phyloP scores from a whole-genome alignment of 2,329 filamentous ascomycete species.

The Thielaviopsis euricoi region DNA sequence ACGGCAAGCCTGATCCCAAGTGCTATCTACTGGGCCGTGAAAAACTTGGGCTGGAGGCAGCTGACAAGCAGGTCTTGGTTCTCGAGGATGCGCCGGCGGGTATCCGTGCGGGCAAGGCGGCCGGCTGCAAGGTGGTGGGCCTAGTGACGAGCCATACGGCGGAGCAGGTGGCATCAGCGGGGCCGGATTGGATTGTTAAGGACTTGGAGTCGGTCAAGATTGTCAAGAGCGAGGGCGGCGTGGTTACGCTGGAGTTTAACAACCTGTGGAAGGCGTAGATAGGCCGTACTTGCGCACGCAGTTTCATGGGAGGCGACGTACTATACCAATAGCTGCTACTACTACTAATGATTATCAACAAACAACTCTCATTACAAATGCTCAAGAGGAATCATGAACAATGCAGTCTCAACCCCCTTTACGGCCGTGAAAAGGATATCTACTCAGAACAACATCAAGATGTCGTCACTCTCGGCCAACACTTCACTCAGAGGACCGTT shows the following conservation, averaged over 20 bases:
- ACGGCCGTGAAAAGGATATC: not conserved
- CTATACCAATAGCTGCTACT: too few species aligned
- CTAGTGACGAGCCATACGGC: conserved; percentile 68
- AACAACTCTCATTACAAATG: too few species aligned
- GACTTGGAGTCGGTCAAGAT: conserved; percentile 62
- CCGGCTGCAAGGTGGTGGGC: conserved; percentile 73
- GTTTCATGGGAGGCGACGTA: not conserved
- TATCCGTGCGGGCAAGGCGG: conserved; percentile 66
- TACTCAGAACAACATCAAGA: not conserved
- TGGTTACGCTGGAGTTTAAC: conserved; percentile 49
- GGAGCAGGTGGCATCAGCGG: conserved; percentile 53
- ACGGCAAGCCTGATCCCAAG: conserved; percentile 61
- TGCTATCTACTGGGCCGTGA: conserved; percentile 56
- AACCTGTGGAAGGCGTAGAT: conserved; percentile 36
- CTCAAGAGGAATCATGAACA: not conserved
- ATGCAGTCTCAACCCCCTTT: not conserved
- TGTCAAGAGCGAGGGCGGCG: conserved; percentile 37
- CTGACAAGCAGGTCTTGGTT: conserved; percentile 46
- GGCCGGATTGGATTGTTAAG: conserved; percentile 75
- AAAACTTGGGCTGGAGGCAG: conserved; percentile 36
- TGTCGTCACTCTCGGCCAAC: not conserved
- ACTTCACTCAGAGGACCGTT: not conserved
- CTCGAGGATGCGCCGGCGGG: conserved; percentile 83
- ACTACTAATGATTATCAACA: too few species aligned
- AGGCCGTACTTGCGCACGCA: conserved; percentile 2